Conservation (phyloP, 2,329 filamentous ascomycete genomes). For the Beauveria sp. region DNA sequence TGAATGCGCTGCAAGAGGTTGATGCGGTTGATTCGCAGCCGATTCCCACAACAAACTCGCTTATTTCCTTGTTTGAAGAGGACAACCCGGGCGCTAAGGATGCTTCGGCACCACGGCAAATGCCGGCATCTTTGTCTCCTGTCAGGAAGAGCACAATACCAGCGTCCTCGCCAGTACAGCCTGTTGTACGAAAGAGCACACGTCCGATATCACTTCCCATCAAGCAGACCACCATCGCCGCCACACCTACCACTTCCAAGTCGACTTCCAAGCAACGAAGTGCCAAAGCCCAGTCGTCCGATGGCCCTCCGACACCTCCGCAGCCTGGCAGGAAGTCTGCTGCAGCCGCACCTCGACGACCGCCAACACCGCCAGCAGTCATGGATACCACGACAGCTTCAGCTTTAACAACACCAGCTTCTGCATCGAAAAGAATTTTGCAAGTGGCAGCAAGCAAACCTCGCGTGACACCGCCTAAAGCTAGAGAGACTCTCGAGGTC, state of each 20-base stretch:
- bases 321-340: neutral
- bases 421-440: neutral
- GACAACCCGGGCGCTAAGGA: conserved; percentile 21
- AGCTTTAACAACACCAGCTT: neutral
- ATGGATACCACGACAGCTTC: neutral
- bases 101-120: conserved; percentile 26
- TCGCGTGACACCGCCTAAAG: conserved; percentile 2
- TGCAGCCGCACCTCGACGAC: neutral
- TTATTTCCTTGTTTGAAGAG: conserved; percentile 62
- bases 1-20: conserved; percentile 21
- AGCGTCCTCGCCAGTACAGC: neutral
- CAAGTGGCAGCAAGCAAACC: conserved; percentile 4
- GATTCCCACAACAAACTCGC: conserved; percentile 53
- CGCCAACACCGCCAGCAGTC: neutral
- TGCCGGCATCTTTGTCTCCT: neutral
- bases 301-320: neutral
- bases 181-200: neutral
- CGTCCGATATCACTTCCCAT: neutral
- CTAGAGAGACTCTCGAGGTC: neutral
- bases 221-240: neutral
- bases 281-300: neutral
- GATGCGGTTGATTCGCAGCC: conserved; percentile 40
- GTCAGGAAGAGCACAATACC: conserved; percentile 16
- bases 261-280: neutral
- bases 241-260: neutral